These are phyloP conservation scores for Elsinoe perseae DNA, from an alignment of 2,329 filamentous ascomycete species.

Conservation along the genomic window DNA sequence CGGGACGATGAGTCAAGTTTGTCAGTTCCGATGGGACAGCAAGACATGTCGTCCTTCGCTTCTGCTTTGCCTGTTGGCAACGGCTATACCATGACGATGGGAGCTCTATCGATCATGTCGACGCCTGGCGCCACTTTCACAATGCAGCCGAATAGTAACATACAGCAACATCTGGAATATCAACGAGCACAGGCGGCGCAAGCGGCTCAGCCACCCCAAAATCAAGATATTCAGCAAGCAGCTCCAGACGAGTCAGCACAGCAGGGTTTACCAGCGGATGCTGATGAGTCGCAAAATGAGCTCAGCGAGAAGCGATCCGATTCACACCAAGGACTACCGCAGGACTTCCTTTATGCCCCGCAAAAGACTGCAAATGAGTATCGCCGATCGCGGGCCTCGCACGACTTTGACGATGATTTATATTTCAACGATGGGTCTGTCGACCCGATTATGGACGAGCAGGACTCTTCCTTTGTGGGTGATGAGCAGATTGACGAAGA, in stretches of 20 bases:
- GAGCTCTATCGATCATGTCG: neutral
- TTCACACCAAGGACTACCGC: constrained; percentile 18
- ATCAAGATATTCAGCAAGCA: neutral
- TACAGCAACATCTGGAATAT: constrained; percentile 9
- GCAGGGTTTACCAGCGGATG: neutral
- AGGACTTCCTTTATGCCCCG: constrained; percentile 9
- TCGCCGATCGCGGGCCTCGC: constrained; percentile 1
- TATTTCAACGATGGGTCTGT: constrained; percentile 34
- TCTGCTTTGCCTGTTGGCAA: neutral
- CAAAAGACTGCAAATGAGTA: neutral
- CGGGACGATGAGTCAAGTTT: constrained; percentile 18
- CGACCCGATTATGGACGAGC: constrained; percentile 17
- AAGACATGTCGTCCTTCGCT: constrained; percentile 5
- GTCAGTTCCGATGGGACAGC: constrained; percentile 20
- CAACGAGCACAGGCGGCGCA: constrained; percentile 1
- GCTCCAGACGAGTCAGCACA: neutral
- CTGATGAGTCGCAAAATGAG: constrained; percentile 12
- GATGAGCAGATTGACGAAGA: constrained; percentile 27
- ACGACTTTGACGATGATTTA: constrained; percentile 15
- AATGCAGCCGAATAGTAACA: constrained; percentile 12
- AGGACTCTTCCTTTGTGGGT: constrained; percentile 19
- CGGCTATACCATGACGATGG: neutral
- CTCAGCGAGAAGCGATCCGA: constrained; percentile 11
- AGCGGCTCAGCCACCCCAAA: neutral
- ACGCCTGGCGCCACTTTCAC: constrained; percentile 3